These are phyloP conservation scores for Citrus trifoliata DNA, from an alignment of 345 rosid genomes.

Conservation along the genomic window DNA sequence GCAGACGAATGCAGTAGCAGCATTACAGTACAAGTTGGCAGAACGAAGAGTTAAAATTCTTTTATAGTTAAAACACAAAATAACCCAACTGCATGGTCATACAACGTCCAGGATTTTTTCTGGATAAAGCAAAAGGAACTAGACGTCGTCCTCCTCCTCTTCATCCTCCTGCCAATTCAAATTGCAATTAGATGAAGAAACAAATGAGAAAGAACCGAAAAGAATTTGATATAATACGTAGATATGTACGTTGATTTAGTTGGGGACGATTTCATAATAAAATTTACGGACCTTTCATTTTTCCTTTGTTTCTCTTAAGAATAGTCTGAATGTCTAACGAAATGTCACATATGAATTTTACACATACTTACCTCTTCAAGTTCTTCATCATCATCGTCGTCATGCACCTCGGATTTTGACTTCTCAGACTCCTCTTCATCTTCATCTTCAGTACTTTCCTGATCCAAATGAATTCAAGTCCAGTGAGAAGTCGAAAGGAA, in stretches of 20 bases:
- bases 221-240: not conserved
- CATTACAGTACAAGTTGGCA: slow-evolving; percentile 1
- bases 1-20: not conserved
- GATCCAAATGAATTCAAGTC: not conserved
- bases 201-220: not conserved
- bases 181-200: not conserved
- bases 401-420: slow-evolving; percentile 28
- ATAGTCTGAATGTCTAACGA: not conserved
- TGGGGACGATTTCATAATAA: not conserved
- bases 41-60: not conserved
- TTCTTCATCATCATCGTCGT: slow-evolving; percentile 24
- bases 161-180: slow-evolving; percentile 18
- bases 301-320: not conserved
- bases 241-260: not conserved
- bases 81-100: not conserved
- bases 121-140: not conserved
- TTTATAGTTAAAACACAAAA: not conserved
- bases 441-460: slow-evolving; percentile 21
- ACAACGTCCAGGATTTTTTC: slow-evolving; percentile 7
- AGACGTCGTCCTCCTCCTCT: slow-evolving; percentile 16
- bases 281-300: not conserved
- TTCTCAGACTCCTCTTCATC: slow-evolving; percentile 19
- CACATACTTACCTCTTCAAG: slow-evolving; percentile 18
- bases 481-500: not conserved
- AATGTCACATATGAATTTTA: not conserved